Base-by-base conservation (phyloP, 441 rosid genomes). In the Pelargonium myrrhifolium region DNA sequence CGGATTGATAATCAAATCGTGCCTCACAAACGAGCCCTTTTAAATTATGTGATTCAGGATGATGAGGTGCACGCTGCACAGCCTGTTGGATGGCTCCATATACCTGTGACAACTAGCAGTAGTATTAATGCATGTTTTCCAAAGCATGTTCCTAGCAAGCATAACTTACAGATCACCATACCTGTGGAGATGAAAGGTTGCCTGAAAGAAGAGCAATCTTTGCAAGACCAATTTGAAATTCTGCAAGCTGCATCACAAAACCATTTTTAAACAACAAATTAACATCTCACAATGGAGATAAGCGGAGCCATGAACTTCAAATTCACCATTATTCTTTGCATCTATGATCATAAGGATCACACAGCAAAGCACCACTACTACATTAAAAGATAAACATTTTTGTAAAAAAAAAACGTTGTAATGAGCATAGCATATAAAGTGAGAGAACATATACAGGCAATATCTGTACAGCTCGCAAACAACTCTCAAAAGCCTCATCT, bases 401-500 rank as follows among this genome's bases (percentile, higher is more conserved):
- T 28, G 37, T 58, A 20, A 22, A 26, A 24, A 61, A 55, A 76
- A n/a, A 40, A 45, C 49, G 64, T 55, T 64, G n/a, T 39, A 15
- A 37, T 37, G 40, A 37, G 40, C 8, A 37, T 37, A 62, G 45
- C 37, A 35, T 60, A 21, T 58, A 59, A 63, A 51, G 15, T 31
- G 26, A 64, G 66, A 67, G 39, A 72, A 73, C 24, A 62, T 77
- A 85, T 84, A 94, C 99, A 58, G 97, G 99, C 73, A 84, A 79
- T 83, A 82, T 89, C 76, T 87, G 89, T 37, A 78, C 94, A 78
- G 97, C 98, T 81, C 90, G 85, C 76, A 90, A 78, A 80, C 94
- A 89, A 83, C 96, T 88, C 84, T 94, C 93, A 77, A 88, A 92
- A 75, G 93, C 93, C 77, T 91, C 96, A 35, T 87, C 93, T 53